These are phyloP conservation scores for Amauroascus niger DNA, from an alignment of 2,329 filamentous ascomycete species.

Conservation along the genomic window DNA sequence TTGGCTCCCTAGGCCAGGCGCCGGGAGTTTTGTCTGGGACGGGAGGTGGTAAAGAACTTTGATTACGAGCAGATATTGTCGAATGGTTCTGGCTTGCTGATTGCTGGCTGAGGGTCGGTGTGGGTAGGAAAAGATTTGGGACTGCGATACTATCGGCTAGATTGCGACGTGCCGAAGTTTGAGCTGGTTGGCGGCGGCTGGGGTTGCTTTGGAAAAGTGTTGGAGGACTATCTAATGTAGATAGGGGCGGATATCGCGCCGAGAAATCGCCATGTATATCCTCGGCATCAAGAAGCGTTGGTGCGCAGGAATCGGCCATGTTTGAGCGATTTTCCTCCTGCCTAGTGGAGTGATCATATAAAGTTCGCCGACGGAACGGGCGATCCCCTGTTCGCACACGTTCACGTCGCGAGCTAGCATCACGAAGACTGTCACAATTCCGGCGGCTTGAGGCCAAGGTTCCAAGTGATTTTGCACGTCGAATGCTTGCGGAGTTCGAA, in stretches of 20 bases:
- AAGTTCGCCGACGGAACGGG: neutral
- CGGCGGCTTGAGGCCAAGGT: neutral
- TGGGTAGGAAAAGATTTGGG: neutral
- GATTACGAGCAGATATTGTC: neutral
- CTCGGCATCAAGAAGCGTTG: constrained; percentile 26
- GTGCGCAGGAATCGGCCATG: neutral
- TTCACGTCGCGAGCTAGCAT: neutral
- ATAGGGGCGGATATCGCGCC: constrained; percentile 30
- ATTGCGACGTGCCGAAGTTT: neutral
- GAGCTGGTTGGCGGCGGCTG: neutral
- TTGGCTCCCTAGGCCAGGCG: constrained; percentile 12
- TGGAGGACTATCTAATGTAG: neutral
- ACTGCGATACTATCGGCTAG: neutral
- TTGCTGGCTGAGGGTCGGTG: neutral
- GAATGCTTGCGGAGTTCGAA: constrained; percentile 3
- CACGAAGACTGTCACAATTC: neutral
- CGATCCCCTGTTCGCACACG: neutral
- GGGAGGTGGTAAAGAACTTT: neutral
- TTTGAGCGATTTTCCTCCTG: neutral
- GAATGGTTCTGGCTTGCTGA: neutral
- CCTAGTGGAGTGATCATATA: neutral
- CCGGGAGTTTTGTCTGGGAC: constrained; percentile 11
- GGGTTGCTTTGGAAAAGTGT: neutral
- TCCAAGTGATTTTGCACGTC: constrained; percentile 10
- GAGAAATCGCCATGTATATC: constrained; percentile 26